Evolutionary conservation across 108 stramenopile genomes (phyloP), one percentile per base, ranked within the genome.

Genomic region (Nannochloropsis oceanica): DNA sequence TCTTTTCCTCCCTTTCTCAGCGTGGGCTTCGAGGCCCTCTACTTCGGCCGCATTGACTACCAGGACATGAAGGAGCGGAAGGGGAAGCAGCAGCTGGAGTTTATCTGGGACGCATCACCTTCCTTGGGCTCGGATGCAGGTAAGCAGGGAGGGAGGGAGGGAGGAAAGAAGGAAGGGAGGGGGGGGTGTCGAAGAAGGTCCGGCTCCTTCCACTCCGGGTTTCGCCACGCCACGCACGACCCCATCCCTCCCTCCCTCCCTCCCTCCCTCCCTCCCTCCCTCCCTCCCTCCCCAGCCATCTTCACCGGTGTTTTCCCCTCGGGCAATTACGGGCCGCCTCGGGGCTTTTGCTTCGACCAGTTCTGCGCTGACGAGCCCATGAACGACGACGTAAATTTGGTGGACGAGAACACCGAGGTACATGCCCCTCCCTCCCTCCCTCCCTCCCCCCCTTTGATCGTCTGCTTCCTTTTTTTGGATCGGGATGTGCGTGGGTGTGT

Each of bases 11-110:
- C n/a, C n/a, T n/a, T n/a, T n/a, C n/a, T 85, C 10, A 88, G 92
- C 81, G 90, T 93, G 42, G 98, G 98, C 5, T 95, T 97, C 80
- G 92, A 97, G 84, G 95, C 96, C 0, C 79, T 99, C 11, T 99
- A 94, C 89, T 95, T 96, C 89, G 97, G 95, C 9, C 92, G 97
- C 59, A 97, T 97, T 80, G 96, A 99, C 88, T 95, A 95, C 86
- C 94, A 96, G 80, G 97, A 99, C 90, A 87, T 96, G 81, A 83
- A 88, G 24, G 79, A 92, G 46, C 92, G 98, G 8, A 43, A 83
- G 12, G 79, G 43, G 24, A 85, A 44, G 46, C 93, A 93, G 22
- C 79, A 12, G 46, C 46, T 14, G 82, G 88, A 90, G 82, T 84
- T 92, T 43, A 93, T 96, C 79, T 96, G 96, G 96, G 87, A 91